Base-by-base conservation (phyloP, 495 filamentous ascomycete species). In the Talaromyces wortmannii region DNA sequence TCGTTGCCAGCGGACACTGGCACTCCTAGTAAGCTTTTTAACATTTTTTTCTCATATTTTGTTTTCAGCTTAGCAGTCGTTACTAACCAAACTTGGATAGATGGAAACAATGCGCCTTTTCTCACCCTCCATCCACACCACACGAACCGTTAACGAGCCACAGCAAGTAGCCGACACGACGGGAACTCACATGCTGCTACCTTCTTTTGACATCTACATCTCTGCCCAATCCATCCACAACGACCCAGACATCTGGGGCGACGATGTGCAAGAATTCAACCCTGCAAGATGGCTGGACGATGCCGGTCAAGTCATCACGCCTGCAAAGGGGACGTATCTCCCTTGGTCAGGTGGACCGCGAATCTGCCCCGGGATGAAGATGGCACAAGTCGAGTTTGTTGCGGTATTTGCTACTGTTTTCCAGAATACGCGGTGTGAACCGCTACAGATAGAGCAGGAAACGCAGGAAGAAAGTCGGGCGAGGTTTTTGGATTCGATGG, bases 321-420 rank as follows among this genome's bases (percentile, higher is more conserved):
- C 70, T 1, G 10, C 56, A 0, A 70, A 71, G 36, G 70, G 71
- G 0, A 63, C 67, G 0, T 82, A 68, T 51, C 15, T 79, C 2
- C 70, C 71, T 0, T 83, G 78, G 79, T 76, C 78, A 1, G 71
- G 70, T 0, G 78, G 78, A 11, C 57, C 67, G 2, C 63, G 73
- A 0, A 59, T 72, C 33, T 82, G 78, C 50, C 75, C 78, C 2
- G 80, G 79, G 0, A 68, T 67, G 59, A 81, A 77, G 52, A 78
- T 82, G 55, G 64, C 73, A 0, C 71, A 80, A 57, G 80, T 81
- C 0, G 79, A 83, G 57, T 78, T 79, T 55, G 79, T 81, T 2
- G 78, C 77, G 0, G 64, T 65, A 0, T 63, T 82, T 53, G 72
- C 70, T 2, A 56, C 57, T 1, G 46, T 82, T 6, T 76, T 83